phyloP scores from a whole-genome alignment of 2,329 filamentous ascomycete genomes.

The Pyrenophora tritici-repentis region DNA sequence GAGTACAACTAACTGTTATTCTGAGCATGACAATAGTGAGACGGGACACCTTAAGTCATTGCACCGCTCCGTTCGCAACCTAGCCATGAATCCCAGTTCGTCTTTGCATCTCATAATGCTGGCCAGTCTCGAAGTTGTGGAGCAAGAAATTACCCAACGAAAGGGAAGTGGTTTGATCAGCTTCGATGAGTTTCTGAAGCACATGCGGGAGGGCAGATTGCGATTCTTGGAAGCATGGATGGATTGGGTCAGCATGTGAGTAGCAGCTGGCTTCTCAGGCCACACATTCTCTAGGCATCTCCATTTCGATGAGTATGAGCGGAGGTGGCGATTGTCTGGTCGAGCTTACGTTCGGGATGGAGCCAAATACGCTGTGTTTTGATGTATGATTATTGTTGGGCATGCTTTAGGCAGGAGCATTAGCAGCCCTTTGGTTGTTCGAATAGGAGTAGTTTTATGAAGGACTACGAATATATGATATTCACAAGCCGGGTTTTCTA shows the following conservation, averaged over 20 bases:
- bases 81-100: constrained; percentile 22
- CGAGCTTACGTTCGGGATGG: too few species aligned
- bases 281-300: too few species aligned
- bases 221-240: constrained; percentile 90
- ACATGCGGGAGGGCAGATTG: constrained; percentile 68
- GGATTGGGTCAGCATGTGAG: constrained; percentile 65
- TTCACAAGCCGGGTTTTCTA: too few species aligned
- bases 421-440: too few species aligned
- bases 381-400: too few species aligned
- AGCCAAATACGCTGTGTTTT: too few species aligned
- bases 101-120: constrained; percentile 45
- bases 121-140: constrained; percentile 64
- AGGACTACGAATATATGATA: too few species aligned
- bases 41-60: constrained; percentile 19
- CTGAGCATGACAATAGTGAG: constrained; percentile 19
- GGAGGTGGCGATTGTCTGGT: too few species aligned
- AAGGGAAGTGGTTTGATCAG: constrained; percentile 80
- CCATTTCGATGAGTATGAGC: too few species aligned
- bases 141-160: constrained; percentile 69
- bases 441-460: too few species aligned
- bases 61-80: constrained; percentile 25
- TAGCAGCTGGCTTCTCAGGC: too few species aligned
- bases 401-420: too few species aligned
- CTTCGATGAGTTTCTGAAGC: constrained; percentile 78
- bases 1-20: constrained; percentile 7